Conservation (phyloP, 805 yeast genomes). For the Lipomyces japonicus region DNA sequence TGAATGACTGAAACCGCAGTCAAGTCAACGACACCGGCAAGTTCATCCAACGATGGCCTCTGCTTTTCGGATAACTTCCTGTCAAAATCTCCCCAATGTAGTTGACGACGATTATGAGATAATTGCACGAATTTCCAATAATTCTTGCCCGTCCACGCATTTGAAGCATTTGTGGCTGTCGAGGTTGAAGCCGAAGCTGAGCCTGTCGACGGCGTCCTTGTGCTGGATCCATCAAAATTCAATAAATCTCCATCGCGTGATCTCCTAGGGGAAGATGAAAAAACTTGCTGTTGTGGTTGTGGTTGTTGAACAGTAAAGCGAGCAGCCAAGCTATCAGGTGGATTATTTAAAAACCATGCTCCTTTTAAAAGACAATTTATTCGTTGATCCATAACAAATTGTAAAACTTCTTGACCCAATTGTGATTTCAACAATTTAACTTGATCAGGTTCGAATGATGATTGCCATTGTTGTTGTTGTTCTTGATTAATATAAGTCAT, state of each 20-base stretch:
- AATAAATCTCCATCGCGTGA: background rate
- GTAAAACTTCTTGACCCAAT: constrained; percentile 3
- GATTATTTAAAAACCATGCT: constrained; percentile 13
- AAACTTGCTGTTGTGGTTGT: background rate
- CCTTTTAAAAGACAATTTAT: constrained; percentile 10
- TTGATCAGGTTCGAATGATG: constrained; percentile 7
- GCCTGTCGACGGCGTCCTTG: background rate
- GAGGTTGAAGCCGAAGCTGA: background rate
- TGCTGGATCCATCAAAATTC: background rate
- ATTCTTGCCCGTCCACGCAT: background rate
- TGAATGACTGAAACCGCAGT: background rate
- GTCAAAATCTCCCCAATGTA: constrained; percentile 7
- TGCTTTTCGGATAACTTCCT: background rate
- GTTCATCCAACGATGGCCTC: constrained; percentile 4
- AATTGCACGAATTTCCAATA: constrained; percentile 4
- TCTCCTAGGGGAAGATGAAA: background rate
- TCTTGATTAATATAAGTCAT: constrained; percentile 2
- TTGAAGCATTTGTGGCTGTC: background rate
- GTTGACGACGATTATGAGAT: constrained; percentile 4
- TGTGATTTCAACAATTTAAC: constrained; percentile 2
- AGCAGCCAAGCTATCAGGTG: background rate
- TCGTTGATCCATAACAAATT: constrained; percentile 13
- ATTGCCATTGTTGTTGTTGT: background rate
- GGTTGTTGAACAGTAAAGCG: background rate
- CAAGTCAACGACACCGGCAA: constrained; percentile 9